Evolutionary conservation across 208 protist genomes (phyloP), one percentile per base, ranked within the genome.

Genomic region (Leishmania mexicana): DNA sequence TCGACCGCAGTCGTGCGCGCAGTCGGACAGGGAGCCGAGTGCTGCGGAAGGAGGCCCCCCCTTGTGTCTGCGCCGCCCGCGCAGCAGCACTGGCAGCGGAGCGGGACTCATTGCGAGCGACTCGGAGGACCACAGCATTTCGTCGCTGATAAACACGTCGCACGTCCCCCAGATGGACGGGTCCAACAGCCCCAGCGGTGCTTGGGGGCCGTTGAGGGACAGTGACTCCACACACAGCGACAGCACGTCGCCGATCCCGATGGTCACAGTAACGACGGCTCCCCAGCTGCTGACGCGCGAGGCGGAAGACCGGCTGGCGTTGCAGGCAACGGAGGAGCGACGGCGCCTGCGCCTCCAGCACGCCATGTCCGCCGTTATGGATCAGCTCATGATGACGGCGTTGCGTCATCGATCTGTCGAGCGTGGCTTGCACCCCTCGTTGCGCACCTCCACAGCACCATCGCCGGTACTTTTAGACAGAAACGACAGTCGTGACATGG

Each of bases 351-450:
- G 74, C 7, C 65, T 79, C 6, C 80, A 75, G 35, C 10, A 19
- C 31, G 38, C 3, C 58, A 75, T 75, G 62, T 40, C 49, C 1
- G 72, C 64, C 8, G 60, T 19, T n/a, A 73, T 77, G 74, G 80
- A 83, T 35, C 57, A 74, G 74, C 72, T 83, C 38, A 72, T 83
- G 62, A 83, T 83, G 80, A 24, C 45, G 11, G 80, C 74, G 31
- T 53, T 83, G 45, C 60, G 58, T n/a, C 80, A 49, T 57, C 73
- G 80, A 35, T 75, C 80, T 4, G n/a, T 54, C 19, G 80, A 83
- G 64, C 80, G 80, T 45, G 80, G 80, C 49, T 45, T 83, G 35
- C 80, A 83, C 54, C 73, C 80, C 10, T 83, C 80, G 4, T 42
- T 83, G 58, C 80, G 80, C 42, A 11, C 73, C 45, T 83, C 80